A percentile compares a stretch with the other conserved stretches of the same genome.
Evolutionary conservation across 1,284 basidiomycete species (phyloP).

Genomic region (Pascua guehoae): DNA sequence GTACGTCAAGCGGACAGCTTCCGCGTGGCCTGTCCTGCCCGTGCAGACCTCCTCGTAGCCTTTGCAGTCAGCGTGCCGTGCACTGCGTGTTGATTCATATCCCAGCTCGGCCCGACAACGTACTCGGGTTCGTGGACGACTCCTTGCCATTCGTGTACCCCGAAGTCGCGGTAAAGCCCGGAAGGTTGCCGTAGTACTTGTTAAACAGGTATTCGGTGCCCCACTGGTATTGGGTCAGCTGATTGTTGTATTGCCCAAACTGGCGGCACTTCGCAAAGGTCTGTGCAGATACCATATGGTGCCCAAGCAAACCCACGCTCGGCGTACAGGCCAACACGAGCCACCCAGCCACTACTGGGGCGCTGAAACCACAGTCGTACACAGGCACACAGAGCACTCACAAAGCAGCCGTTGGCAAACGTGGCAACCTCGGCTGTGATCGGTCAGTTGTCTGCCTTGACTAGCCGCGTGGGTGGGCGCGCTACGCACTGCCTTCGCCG

Average conservation of each 20-base stretch:
- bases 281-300: no score
- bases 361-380: no score
- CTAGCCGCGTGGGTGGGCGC: neutral
- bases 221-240: constrained; percentile 53
- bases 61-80: constrained; percentile 5
- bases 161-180: constrained; percentile 62
- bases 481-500: constrained; percentile 46
- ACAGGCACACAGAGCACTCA: constrained; percentile 19
- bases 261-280: neutral
- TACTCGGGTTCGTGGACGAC: constrained; percentile 41
- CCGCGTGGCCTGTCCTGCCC: constrained; percentile 82
- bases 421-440: constrained; percentile 61
- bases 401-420: constrained; percentile 70
- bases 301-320: no score
- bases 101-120: no score
- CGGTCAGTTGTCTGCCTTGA: neutral
- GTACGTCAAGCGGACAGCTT: constrained; percentile 81
- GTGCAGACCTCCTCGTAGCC: constrained; percentile 74
- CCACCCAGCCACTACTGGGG: no score
- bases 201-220: constrained; percentile 82
- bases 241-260: no score
- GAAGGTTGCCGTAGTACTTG: constrained; percentile 64
- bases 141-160: constrained; percentile 76
- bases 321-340: no score
- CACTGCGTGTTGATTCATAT: no score